Conservation (phyloP, 495 filamentous ascomycete genomes). For the Lindgomyces ingoldianus region DNA sequence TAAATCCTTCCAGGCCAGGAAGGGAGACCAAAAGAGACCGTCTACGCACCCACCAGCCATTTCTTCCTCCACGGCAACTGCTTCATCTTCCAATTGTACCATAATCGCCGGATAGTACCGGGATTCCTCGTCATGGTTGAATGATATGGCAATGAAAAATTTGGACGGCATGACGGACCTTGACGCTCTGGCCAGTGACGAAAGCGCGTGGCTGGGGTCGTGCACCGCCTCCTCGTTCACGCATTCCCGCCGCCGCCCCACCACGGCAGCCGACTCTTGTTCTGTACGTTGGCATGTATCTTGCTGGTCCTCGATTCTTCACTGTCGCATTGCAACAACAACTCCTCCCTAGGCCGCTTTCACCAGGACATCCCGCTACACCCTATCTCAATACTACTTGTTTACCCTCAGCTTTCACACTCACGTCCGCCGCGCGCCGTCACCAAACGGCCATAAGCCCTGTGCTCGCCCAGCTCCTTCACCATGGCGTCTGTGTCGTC, state of each 20-base stretch:
- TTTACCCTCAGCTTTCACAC: conserved; percentile 1
- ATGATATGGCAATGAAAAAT: not conserved
- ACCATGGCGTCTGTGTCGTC: conserved; percentile 92
- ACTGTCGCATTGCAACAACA: not conserved
- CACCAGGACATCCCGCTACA: not conserved
- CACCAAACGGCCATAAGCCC: conserved; percentile 9
- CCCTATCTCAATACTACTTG: conserved; percentile 1
- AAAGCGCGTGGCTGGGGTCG: conserved; percentile 14
- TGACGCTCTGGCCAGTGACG: conserved; percentile 31
- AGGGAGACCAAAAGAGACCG: no score
- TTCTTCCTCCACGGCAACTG: conserved; percentile 82
- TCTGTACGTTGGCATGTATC: conserved; percentile 15
- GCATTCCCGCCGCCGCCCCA: conserved; percentile 14
- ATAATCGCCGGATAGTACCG: conserved; percentile 52
- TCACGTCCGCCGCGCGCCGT: not conserved
- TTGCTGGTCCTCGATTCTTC: no score
- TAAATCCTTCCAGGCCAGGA: no score
- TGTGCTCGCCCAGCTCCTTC: conserved; percentile 3
- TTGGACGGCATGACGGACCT: not conserved
- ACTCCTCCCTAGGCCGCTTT: not conserved
- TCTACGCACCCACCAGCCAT: conserved; percentile 75
- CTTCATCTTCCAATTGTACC: conserved; percentile 85
- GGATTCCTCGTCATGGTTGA: conserved; percentile 39
- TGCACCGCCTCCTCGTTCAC: conserved; percentile 1
- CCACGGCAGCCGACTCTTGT: conserved; percentile 16